phyloP scores from a whole-genome alignment of 2,329 filamentous ascomycete species.

The Cercospora citrullina region DNA sequence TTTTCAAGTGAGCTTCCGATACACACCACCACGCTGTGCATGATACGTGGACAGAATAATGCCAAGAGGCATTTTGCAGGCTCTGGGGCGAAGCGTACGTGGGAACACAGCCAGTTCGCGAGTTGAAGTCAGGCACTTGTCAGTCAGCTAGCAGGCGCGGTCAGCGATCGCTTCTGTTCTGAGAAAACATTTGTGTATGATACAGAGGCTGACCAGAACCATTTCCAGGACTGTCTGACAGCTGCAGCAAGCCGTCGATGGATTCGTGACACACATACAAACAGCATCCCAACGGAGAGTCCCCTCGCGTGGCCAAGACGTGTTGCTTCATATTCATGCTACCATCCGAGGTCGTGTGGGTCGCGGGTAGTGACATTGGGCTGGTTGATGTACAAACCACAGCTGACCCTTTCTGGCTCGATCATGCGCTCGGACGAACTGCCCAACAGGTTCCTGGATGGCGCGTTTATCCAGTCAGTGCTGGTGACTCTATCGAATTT shows the following conservation, averaged over 20 bases:
- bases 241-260: slow-evolving; percentile 24
- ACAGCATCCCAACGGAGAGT: slow-evolving; percentile 15
- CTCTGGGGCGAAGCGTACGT: background rate
- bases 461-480: background rate
- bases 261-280: slow-evolving; percentile 22
- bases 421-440: background rate
- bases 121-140: background rate
- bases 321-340: slow-evolving; percentile 22
- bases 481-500: slow-evolving; percentile 1
- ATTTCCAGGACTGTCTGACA: slow-evolving; percentile 21
- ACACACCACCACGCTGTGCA: background rate
- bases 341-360: slow-evolving; percentile 17
- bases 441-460: background rate
- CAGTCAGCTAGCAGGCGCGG: background rate
- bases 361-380: slow-evolving; percentile 21
- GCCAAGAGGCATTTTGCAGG: background rate
- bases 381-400: slow-evolving; percentile 9
- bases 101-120: background rate
- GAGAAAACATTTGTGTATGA: background rate
- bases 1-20: background rate
- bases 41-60: background rate
- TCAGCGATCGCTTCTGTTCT: background rate
- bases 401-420: slow-evolving; percentile 9
- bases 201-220: slow-evolving; percentile 1
- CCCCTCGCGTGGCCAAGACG: slow-evolving; percentile 21